phyloP scores from a whole-genome alignment of 768 basidiomycete genomes.

The Sutorius australiensis region DNA sequence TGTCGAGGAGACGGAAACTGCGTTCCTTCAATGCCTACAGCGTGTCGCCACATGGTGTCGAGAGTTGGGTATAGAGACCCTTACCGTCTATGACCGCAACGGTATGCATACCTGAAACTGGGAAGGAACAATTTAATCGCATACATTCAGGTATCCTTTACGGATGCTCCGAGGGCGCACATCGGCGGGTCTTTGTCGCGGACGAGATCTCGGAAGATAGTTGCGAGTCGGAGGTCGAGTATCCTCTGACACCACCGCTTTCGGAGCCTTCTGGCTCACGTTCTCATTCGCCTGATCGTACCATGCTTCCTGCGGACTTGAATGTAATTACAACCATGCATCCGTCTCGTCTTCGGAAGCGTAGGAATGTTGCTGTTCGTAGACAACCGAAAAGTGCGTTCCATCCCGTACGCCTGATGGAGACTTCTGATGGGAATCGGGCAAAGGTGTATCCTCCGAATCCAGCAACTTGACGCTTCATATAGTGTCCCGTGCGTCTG shows the following conservation, averaged over 20 bases:
- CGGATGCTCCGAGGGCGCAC: conserved; percentile 39
- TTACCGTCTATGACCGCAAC: conserved; percentile 70
- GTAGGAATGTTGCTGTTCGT: conserved; percentile 27
- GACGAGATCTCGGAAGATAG: conserved; percentile 29
- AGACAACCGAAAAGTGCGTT: conserved; percentile 23
- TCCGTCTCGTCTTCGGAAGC: conserved; percentile 14
- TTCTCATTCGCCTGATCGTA: conserved; percentile 51
- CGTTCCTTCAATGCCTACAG: conserved; percentile 51
- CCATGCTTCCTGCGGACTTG: conserved; percentile 7
- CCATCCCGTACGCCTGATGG: background rate
- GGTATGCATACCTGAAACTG: conserved; percentile 44
- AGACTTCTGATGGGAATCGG: conserved; percentile 11
- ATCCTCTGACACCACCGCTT: conserved; percentile 73
- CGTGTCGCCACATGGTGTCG: conserved; percentile 60
- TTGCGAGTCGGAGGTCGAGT: conserved; percentile 57
- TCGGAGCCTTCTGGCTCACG: conserved; percentile 70
- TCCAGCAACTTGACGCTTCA: conserved; percentile 42
- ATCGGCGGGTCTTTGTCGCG: conserved; percentile 33
- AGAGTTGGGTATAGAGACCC: conserved; percentile 51
- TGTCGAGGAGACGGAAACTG: conserved; percentile 35
- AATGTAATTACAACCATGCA: conserved; percentile 19
- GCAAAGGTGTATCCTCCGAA: conserved; percentile 9
- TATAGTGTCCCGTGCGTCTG: conserved; percentile 54
- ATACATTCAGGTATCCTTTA: conserved; percentile 38
- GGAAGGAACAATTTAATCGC: conserved; percentile 3